Base-by-base conservation (phyloP, 2,329 filamentous ascomycete species). In the Achaetomium macrosporum region DNA sequence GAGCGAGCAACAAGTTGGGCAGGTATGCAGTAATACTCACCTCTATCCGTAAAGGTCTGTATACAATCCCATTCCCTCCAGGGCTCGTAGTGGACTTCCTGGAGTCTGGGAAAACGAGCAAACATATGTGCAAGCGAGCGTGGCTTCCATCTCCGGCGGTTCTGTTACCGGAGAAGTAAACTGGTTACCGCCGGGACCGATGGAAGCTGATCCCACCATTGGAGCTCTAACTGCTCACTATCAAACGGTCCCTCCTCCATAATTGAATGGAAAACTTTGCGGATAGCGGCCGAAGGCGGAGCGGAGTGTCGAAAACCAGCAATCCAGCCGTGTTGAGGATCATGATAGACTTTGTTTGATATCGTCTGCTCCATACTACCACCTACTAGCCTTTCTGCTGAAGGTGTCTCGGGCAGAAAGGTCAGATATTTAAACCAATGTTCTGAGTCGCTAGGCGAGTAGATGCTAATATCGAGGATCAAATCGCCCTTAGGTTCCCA, bases 21-120 rank as follows among this genome's bases (percentile, higher is more conserved):
- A 40, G 33, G 20, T 13, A 39, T 16, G 20, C 9, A 31, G 20
- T 11, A 20, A 17, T 30, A 47, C 45, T 47, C 11, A 47, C 45
- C 8, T 13, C 17, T 17, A 31, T 40, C 45, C 8, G 45, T 47
- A 5, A 2, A 13, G 10, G 13, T 33, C 25, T 25, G 19, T 5
- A 47, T 31, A 1, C 1, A 17, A 20, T 30, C 13, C 45, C 45
- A 48, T 41, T 40, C 36, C 36, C 45, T 30, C 45, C 45, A 48
- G 45, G 45, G 45, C 45, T 48, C 45, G 35, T 48, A 48, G 36
- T 48, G 45, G 25, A 48, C 10, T 41, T 48, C 37, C 36, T 41
- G 36, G 11, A 48, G 45, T 11, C 36, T 40, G 29, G 37, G 45
- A 16, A 48, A 48, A 15, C 44, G 44, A 12, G 44, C 33, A 17